Evolutionary conservation across 805 yeast species (phyloP), one percentile per base, ranked within the genome.

Genomic region (Myxozyma neotropica): DNA sequence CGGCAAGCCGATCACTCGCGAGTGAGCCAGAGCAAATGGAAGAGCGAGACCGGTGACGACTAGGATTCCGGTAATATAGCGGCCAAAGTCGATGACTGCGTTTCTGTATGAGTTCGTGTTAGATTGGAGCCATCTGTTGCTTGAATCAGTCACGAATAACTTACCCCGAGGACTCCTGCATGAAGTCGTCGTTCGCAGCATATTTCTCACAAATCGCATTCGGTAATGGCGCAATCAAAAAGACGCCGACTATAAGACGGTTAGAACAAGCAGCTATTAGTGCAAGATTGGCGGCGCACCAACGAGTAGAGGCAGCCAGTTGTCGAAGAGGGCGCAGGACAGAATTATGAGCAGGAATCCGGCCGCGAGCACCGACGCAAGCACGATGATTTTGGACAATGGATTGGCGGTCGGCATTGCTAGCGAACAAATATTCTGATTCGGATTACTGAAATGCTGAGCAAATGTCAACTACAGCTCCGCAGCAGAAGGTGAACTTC

Each of bases 301-400:
- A 66, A 88, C 89, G 39, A 86, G 80, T 58, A 93, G 80, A 38
- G 99, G 98, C 69, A 87, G 84, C 95, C 97, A 94, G 73, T 90
- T 91, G 49, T 89, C 88, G 76, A 83, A 89, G 12, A 94, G 78
- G 1, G 94, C 93, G 53, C 96, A 91, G 47, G 96, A 90, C 35
- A 94, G 78, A 26, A 93, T 88, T 45, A 92, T 90, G 64, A 94
- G 78, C 36, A 94, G 81, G 69, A 93, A 93, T 4, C 99, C 99
- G 66, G 90, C 80, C 0, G 98, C 94, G 31, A 93, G 80, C 47
- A 92, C 84, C 40, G 85, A 79, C 15, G 94, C 83, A 19, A 89
- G 82, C 15, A 87, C 86, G 44, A 89, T 87, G 68, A 90, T 87
- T 70, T 85, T 86, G 57, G 89, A 87, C 63, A 90, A 75, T 36